Percentiles rank a stretch among this genome's conserved stretches.
Conservation (phyloP, 768 basidiomycete genomes). For the Lyophyllum atratum region DNA sequence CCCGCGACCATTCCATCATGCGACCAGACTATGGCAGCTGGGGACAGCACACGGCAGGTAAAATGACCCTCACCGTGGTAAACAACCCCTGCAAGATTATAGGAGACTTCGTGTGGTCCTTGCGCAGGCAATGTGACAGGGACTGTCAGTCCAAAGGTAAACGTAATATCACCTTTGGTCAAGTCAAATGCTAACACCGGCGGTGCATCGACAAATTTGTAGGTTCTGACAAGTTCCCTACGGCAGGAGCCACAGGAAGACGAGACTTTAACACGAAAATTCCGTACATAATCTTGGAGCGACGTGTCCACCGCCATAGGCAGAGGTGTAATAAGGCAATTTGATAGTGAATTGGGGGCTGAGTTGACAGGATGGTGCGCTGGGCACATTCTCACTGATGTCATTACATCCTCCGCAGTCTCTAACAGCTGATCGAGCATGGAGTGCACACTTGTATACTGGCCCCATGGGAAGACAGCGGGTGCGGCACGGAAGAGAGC, state of each 20-base stretch:
- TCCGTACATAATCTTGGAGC: not conserved
- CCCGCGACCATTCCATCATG: conserved; percentile 1
- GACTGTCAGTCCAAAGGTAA: not conserved
- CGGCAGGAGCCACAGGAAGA: not conserved
- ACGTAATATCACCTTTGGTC: not conserved
- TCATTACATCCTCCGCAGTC: not conserved
- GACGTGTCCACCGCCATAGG: not conserved
- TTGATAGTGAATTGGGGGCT: not conserved
- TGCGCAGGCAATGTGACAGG: not conserved
- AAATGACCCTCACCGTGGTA: conserved; percentile 6
- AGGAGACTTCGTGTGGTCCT: not conserved
- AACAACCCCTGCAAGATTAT: conserved; percentile 1
- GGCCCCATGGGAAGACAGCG: not conserved
- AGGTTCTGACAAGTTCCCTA: not conserved
- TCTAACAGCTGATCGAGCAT: not conserved
- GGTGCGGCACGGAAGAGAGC: not conserved
- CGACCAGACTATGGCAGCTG: not conserved
- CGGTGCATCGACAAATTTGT: not conserved
- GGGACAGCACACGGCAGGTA: not conserved
- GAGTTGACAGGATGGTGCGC: not conserved
- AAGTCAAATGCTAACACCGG: not conserved
- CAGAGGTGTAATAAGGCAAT: not conserved
- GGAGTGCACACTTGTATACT: conserved; percentile 3
- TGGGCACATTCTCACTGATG: not conserved
- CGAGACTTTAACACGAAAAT: not conserved